Evolutionary conservation across 1,139 yeast species (phyloP).

Genomic region (Saccharomyces hybrid): DNA sequence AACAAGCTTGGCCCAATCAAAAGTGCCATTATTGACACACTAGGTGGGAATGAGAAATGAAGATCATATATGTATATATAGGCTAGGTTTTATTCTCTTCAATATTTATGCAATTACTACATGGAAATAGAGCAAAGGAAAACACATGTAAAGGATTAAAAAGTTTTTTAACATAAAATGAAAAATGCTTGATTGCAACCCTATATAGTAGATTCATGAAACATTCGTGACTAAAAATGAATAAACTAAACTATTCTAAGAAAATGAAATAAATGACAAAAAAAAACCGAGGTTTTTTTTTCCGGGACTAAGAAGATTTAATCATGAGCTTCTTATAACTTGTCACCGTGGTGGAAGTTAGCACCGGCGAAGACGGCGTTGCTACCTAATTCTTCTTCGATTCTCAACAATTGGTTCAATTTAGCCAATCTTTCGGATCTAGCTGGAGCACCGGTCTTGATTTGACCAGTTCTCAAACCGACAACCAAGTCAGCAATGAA

Average conservation of each 20-base stretch:
- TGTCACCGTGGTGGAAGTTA: slow-evolving; percentile 54
- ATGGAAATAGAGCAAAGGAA: not conserved
- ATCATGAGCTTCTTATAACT: slow-evolving; percentile 18
- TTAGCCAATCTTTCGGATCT: slow-evolving; percentile 98
- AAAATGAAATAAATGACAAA: slow-evolving; percentile 2
- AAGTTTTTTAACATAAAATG: not conserved
- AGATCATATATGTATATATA: not conserved
- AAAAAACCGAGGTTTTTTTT: not conserved
- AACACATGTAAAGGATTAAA: not conserved
- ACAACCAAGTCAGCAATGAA: slow-evolving; percentile 94
- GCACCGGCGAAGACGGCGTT: slow-evolving; percentile 91
- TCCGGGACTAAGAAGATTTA: not conserved
- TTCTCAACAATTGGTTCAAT: slow-evolving; percentile 92
- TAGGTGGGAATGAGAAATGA: slow-evolving; percentile 6
- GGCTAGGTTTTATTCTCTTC: not conserved
- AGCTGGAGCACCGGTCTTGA: slow-evolving; percentile 99
- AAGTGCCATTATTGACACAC: slow-evolving; percentile 41
- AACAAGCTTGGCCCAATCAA: slow-evolving; percentile 60
- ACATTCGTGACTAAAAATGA: slow-evolving; percentile 16
- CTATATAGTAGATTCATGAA: slow-evolving; percentile 21
- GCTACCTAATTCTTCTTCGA: slow-evolving; percentile 94
- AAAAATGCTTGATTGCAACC: slow-evolving; percentile 10
- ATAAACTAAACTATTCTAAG: slow-evolving; percentile 5
- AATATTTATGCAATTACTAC: not conserved
- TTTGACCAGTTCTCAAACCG: slow-evolving; percentile 95